Conservation (phyloP, 345 rosid species). For the rapeseed (Brassica napus) region DNA sequence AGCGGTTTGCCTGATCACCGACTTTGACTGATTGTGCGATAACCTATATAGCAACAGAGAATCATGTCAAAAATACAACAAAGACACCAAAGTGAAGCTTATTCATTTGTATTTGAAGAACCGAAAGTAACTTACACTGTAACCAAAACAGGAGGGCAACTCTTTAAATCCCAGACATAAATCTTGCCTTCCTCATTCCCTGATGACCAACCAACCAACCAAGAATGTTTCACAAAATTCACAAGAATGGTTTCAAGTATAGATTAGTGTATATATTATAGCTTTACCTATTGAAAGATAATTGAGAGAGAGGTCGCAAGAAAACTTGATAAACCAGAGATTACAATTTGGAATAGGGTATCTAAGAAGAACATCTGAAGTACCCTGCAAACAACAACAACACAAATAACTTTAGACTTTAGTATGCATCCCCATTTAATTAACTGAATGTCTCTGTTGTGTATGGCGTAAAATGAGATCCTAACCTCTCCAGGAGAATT, state of each 20-base stretch:
- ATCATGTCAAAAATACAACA: constrained; percentile 18
- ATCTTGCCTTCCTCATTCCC: constrained; percentile 96
- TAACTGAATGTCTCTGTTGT: background rate
- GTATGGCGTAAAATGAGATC: constrained; percentile 8
- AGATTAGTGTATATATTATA: constrained; percentile 1
- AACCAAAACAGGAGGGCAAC: constrained; percentile 88
- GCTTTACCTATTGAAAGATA: constrained; percentile 70
- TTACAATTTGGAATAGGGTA: constrained; percentile 93
- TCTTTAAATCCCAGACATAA: constrained; percentile 88
- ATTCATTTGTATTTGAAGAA: background rate
- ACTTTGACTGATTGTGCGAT: constrained; percentile 74
- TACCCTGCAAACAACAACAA: constrained; percentile 52
- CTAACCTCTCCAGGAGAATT: constrained; percentile 96
- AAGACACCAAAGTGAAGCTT: background rate
- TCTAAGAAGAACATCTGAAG: constrained; percentile 80
- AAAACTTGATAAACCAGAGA: constrained; percentile 96
- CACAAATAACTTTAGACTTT: constrained; percentile 23
- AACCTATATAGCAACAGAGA: constrained; percentile 49
- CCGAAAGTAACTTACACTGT: constrained; percentile 50
- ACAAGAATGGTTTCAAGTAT: background rate
- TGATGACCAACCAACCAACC: constrained; percentile 33
- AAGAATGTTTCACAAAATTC: background rate
- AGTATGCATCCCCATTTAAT: background rate
- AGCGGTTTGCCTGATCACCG: constrained; percentile 92
- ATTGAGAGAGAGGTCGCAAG: constrained; percentile 77